phyloP scores from a whole-genome alignment of 495 filamentous ascomycete species.

The Neurospora tetraspora region DNA sequence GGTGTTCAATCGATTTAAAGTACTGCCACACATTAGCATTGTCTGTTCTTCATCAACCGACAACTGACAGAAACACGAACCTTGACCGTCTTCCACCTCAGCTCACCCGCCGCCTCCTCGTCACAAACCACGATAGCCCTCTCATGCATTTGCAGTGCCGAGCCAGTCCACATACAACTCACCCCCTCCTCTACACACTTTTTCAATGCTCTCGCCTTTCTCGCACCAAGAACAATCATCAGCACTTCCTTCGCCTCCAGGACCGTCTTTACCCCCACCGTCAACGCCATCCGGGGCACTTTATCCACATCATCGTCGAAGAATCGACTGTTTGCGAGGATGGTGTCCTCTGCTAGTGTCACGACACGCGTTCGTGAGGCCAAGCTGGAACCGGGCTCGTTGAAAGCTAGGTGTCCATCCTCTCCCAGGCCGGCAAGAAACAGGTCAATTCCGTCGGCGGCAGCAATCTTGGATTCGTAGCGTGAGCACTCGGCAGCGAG shows the following conservation, averaged over 20 bases:
- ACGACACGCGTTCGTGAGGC: constrained; percentile 74
- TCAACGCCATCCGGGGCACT: constrained; percentile 76
- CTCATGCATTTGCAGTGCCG: constrained; percentile 67
- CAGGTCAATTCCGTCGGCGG: constrained; percentile 69
- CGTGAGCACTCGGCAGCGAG: constrained; percentile 65
- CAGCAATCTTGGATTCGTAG: constrained; percentile 71
- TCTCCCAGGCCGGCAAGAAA: constrained; percentile 80
- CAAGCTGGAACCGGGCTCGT: constrained; percentile 76
- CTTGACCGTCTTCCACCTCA: constrained; percentile 82
- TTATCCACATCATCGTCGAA: constrained; percentile 62
- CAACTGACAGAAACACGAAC: constrained; percentile 5
- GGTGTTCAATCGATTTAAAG: constrained; percentile 55
- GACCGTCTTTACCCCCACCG: constrained; percentile 80
- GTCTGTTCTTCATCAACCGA: background rate
- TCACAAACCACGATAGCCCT: constrained; percentile 76
- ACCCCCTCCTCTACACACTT: constrained; percentile 73
- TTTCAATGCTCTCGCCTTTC: constrained; percentile 73
- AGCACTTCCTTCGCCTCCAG: constrained; percentile 76
- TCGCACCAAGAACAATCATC: constrained; percentile 68
- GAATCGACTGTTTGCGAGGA: constrained; percentile 76
- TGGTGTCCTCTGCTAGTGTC: constrained; percentile 79
- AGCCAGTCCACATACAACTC: constrained; percentile 86
- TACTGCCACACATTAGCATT: constrained; percentile 34
- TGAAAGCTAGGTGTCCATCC: constrained; percentile 84
- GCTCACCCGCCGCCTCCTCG: constrained; percentile 73